These are phyloP conservation scores for Apophysomyces variabilis DNA, from an alignment of 371 early-diverging fungal genomes.

Conservation along the genomic window DNA sequence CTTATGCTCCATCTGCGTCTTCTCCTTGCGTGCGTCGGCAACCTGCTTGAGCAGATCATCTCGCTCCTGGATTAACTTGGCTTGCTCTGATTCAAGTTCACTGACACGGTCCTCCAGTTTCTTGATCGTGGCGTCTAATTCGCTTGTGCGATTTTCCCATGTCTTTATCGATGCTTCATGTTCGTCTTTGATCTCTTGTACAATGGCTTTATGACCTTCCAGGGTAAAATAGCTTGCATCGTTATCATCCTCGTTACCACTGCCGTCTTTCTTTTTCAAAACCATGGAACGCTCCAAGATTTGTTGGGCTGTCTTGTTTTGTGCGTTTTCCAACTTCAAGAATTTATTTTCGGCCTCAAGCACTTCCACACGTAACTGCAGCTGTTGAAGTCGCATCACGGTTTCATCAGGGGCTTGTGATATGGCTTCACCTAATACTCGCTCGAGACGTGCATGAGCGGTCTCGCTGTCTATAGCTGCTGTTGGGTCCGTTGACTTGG, in stretches of 20 bases:
- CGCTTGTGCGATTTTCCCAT: conserved; percentile 27
- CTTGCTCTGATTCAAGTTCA: conserved; percentile 65
- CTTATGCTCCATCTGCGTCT: conserved; percentile 41
- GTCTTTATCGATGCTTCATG: conserved; percentile 27
- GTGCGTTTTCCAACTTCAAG: conserved; percentile 53
- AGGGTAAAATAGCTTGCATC: conserved; percentile 25
- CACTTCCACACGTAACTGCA: conserved; percentile 55
- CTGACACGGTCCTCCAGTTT: conserved; percentile 38
- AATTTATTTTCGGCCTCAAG: conserved; percentile 59
- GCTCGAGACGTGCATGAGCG: conserved; percentile 39
- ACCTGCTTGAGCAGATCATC: conserved; percentile 59
- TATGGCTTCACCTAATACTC: conserved; percentile 44
- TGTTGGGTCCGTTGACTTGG: conserved; percentile 35
- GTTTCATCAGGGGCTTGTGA: conserved; percentile 45
- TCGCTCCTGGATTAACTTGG: conserved; percentile 60
- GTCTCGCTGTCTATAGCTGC: conserved; percentile 11
- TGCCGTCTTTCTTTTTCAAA: conserved; percentile 29
- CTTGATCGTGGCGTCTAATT: conserved; percentile 26
- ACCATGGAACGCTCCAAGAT: conserved; percentile 43
- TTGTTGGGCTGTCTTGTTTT: conserved; percentile 42
- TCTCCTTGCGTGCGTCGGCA: conserved; percentile 61
- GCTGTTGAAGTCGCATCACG: conserved; percentile 53
- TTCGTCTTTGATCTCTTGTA: conserved; percentile 40
- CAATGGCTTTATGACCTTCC: conserved; percentile 47
- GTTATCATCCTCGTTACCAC: conserved; percentile 13